These are phyloP conservation scores for Tylopilus microsporus DNA, from an alignment of 1,284 basidiomycete genomes.

Conservation along the genomic window DNA sequence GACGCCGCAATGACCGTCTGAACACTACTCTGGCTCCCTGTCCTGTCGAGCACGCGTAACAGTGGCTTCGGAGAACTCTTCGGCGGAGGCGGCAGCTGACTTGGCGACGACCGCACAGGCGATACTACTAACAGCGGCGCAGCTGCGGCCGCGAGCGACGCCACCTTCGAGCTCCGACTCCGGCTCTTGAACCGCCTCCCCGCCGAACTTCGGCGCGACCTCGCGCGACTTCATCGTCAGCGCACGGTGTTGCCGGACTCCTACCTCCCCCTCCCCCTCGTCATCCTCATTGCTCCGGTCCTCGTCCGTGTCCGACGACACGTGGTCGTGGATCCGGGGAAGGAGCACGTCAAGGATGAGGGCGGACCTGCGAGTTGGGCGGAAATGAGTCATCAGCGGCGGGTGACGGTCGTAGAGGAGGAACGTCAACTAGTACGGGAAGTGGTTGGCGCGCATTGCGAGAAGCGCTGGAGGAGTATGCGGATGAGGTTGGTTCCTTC, in stretches of 20 bases:
- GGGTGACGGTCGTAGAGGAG: conserved; percentile 44
- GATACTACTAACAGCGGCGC: too few relatives aligned
- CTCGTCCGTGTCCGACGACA: conserved; percentile 33
- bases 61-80: too few relatives aligned
- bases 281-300: conserved; percentile 35
- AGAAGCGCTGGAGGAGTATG: conserved; percentile 56
- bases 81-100: too few relatives aligned
- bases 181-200: too few relatives aligned
- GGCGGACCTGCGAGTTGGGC: conserved; percentile 19
- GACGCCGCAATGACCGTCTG: neutral
- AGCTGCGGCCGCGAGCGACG: too few relatives aligned
- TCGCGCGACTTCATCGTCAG: neutral
- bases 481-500: conserved; percentile 47
- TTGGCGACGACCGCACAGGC: too few relatives aligned
- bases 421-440: conserved; percentile 47
- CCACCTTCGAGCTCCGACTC: too few relatives aligned
- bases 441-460: conserved; percentile 54
- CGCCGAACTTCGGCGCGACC: too few relatives aligned
- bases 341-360: conserved; percentile 1
- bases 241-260: conserved; percentile 45
- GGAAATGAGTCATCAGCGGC: conserved; percentile 33
- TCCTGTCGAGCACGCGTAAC: too few relatives aligned
- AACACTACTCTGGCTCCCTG: too few relatives aligned
- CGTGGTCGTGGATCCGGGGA: conserved; percentile 13
- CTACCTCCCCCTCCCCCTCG: too few relatives aligned